Evolutionary conservation across 2,329 filamentous ascomycete genomes (phyloP), one percentile per base, ranked within the genome.

Genomic region (Pseudogymnoascus sp.): DNA sequence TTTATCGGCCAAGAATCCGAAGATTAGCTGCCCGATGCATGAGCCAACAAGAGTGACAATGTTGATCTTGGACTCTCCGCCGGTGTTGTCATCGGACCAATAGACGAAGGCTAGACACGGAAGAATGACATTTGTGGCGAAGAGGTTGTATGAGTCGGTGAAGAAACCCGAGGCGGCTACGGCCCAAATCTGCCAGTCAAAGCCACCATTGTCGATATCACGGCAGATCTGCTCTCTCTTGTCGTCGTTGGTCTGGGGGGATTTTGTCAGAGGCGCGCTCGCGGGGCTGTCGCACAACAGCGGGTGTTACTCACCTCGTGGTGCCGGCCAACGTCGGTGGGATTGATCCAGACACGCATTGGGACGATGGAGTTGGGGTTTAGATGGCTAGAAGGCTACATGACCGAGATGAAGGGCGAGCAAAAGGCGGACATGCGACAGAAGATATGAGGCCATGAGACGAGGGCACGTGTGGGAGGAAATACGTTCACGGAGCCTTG

Each of bases 91-190:
- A 19, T 77, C 69, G 31, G 68, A 67, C 77, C 78, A 81, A 70
- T 81, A 82, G 26, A 81, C 76, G 62, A 77, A 77, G 24, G 73
- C 72, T 8, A 81, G 72, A 73, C 80, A 79, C 0, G 80, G 79
- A 4, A 81, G 69, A n/a, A 79, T 76, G 65, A 80, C 76, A 50
- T 82, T 81, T 64, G 75, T 78, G 14, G 79, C 78, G 68, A 81
- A 81, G 10, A 81, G 71, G 72, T 77, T 65, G 59, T 64, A 65
- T n/a, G 68, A 66, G 72, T 81, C 79, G 3, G 79, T 77, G 63
- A 81, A 77, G 70, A 81, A 81, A 11, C 79, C 79, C n/a, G 79
- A 74, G 19, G 77, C 78, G 14, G 79, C 78, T 6, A 80, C 79
- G 3, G 78, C 68, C 6, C 77, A 77, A 1, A 78, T 75, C 38